Percentiles rank a stretch among this genome's conserved stretches.
These are phyloP conservation scores for Colletotrichum tropicicola DNA, from an alignment of 2,329 filamentous ascomycete species.

Conservation along the genomic window DNA sequence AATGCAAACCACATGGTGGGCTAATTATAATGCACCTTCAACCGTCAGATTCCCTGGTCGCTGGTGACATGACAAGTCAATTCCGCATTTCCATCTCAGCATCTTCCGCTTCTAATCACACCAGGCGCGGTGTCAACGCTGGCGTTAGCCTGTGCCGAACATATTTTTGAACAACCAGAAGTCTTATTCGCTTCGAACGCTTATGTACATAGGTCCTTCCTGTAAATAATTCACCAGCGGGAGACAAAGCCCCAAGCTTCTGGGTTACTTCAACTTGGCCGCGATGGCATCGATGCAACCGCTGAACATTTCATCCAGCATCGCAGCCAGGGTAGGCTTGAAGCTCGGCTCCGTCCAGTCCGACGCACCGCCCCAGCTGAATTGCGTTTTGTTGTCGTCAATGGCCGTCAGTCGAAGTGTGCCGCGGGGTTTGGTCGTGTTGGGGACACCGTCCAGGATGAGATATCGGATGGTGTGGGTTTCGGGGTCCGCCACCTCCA, in stretches of 20 bases:
- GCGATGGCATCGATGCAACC: not conserved
- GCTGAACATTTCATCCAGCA: slow-evolving; percentile 6
- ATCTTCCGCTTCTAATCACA: not conserved
- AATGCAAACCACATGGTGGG: too few species aligned
- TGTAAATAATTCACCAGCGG: not conserved
- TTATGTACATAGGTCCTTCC: not conserved
- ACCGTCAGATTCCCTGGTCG: too few species aligned
- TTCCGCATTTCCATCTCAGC: too few species aligned
- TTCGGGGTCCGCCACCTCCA: slow-evolving; percentile 6
- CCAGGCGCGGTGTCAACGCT: not conserved
- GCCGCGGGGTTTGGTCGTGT: slow-evolving; percentile 3
- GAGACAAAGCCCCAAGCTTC: not conserved
- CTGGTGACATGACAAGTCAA: too few species aligned
- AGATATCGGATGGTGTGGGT: slow-evolving; percentile 9
- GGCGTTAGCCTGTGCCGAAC: not conserved
- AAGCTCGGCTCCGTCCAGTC: slow-evolving; percentile 11
- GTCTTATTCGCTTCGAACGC: not conserved
- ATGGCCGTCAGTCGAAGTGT: not conserved
- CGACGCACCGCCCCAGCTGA: slow-evolving; percentile 1
- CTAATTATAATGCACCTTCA: too few species aligned
- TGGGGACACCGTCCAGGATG: slow-evolving; percentile 1
- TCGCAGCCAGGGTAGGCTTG: not conserved
- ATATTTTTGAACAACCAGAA: not conserved
- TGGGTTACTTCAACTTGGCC: not conserved
- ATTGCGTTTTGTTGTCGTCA: not conserved